phyloP scores from a whole-genome alignment of 2,329 filamentous ascomycete species.

The Cercospora sp. region DNA sequence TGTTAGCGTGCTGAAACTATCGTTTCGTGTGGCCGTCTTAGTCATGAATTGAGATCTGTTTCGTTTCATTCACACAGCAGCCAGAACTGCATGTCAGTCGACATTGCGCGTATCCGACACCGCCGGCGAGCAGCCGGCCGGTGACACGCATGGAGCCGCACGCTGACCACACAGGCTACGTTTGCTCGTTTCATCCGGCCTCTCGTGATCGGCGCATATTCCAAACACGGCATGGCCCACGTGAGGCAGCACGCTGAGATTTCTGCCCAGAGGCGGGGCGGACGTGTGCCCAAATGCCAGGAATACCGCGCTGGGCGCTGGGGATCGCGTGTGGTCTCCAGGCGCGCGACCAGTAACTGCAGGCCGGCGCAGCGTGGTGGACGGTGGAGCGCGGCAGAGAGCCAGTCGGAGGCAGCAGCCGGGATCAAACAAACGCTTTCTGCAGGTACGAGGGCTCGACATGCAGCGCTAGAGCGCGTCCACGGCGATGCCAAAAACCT shows the following conservation, averaged over 20 bases:
- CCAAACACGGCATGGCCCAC: slow-evolving; percentile 1
- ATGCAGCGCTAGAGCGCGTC: neutral
- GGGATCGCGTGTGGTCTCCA: neutral
- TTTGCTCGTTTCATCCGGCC: neutral
- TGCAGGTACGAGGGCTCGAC: slow-evolving; percentile 27
- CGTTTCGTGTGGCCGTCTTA: slow-evolving; percentile 9
- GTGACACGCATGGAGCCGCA: neutral
- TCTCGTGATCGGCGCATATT: neutral
- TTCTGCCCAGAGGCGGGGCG: neutral
- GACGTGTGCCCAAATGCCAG: neutral
- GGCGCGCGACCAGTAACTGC: neutral
- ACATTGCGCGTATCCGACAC: neutral
- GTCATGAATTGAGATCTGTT: slow-evolving; percentile 1
- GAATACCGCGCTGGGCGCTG: neutral
- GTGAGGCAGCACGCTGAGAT: neutral
- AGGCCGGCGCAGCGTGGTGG: neutral
- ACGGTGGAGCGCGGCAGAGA: slow-evolving; percentile 4
- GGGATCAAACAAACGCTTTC: slow-evolving; percentile 25
- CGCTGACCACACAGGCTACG: neutral
- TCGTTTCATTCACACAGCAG: neutral
- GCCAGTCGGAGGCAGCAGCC: slow-evolving; percentile 26
- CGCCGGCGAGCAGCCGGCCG: neutral
- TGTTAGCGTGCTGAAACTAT: slow-evolving; percentile 14
- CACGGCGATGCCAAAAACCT: neutral
- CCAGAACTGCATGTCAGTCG: neutral